Evolutionary conservation across 768 basidiomycete species (phyloP).

Genomic region (Serendipita sp.): DNA sequence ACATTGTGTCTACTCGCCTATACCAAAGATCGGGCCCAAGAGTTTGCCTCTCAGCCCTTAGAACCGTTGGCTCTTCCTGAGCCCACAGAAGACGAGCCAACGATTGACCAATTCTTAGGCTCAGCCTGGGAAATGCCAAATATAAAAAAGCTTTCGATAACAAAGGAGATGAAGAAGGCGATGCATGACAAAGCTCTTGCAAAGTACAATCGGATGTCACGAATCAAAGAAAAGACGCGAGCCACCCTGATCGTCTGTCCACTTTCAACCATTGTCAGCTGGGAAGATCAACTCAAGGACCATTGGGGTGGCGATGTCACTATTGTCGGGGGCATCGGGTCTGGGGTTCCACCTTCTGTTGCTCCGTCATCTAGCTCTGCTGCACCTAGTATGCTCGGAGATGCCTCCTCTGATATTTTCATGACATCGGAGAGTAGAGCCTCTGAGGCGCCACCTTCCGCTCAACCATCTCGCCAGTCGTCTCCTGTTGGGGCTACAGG

Average conservation of each 20-base stretch:
- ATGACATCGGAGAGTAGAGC: conserved; percentile 9
- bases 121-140: conserved; percentile 73
- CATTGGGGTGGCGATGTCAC: conserved; percentile 85
- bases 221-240: conserved; percentile 68
- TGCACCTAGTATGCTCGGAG: background rate
- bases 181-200: conserved; percentile 38
- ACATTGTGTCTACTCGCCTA: conserved; percentile 49
- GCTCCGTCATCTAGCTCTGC: conserved; percentile 14
- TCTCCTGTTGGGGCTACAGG: conserved; percentile 7
- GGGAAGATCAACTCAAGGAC: conserved; percentile 97
- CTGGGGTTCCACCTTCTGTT: conserved; percentile 24
- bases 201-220: conserved; percentile 53
- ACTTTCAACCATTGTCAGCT: conserved; percentile 89
- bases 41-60: conserved; percentile 45
- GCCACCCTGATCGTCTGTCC: conserved; percentile 96
- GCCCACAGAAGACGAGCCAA: background rate
- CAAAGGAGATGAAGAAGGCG: conserved; percentile 51
- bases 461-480: background rate
- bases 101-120: conserved; percentile 49
- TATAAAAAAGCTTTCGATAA: conserved; percentile 16
- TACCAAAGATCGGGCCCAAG: conserved; percentile 52
- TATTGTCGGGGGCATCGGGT: conserved; percentile 57
- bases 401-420: background rate
- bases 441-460: conserved; percentile 11
- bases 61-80: conserved; percentile 27